Evolutionary conservation across 257 asterid genomes (phyloP).

Genomic region (Solanum etuberosum): DNA sequence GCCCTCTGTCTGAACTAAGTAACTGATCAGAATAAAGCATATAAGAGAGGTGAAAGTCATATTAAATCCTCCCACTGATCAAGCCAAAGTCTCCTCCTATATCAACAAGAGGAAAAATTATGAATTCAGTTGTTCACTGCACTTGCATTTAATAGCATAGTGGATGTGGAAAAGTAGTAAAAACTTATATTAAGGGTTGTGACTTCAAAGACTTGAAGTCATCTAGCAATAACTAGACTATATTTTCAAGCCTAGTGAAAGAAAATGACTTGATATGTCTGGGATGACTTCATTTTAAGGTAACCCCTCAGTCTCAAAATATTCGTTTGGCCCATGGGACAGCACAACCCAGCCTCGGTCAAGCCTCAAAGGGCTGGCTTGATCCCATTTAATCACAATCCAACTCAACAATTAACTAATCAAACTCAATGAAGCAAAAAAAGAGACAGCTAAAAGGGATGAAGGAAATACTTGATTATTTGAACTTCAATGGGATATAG

Average conservation of each 20-base stretch:
- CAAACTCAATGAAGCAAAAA: accelerated
- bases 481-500: accelerated
- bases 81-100: too few species aligned
- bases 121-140: neutral
- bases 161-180: neutral
- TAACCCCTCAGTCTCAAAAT: too few species aligned
- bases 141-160: neutral
- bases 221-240: neutral
- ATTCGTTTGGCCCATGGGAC: neutral
- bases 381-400: neutral
- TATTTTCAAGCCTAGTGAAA: neutral
- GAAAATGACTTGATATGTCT: neutral
- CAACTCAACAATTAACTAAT: neutral
- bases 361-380: neutral
- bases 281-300: neutral
- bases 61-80: neutral
- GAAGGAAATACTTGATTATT: too few species aligned
- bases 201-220: neutral
- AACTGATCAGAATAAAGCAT: neutral
- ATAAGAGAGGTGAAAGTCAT: neutral
- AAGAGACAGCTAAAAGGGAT: too few species aligned
- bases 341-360: neutral
- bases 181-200: neutral
- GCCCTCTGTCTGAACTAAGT: neutral
- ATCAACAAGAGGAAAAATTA: neutral